Percentiles rank a stretch among this genome's conserved stretches.
Evolutionary conservation across 768 basidiomycete genomes (phyloP).

Genomic region (Podaxis sp.): DNA sequence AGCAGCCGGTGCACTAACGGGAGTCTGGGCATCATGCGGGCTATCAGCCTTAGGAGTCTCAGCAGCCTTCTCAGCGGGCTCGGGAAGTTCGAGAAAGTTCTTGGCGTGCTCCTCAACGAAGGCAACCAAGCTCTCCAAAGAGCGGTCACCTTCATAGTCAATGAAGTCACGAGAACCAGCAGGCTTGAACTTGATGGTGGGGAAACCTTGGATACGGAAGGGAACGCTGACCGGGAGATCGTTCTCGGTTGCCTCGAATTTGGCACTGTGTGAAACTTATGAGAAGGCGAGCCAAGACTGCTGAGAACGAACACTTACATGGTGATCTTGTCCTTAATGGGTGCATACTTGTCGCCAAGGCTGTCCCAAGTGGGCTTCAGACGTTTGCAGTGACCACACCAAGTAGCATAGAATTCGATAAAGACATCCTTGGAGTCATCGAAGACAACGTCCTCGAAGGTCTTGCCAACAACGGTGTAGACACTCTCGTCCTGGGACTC

Average conservation of each 20-base stretch:
- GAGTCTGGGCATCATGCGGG: slow-evolving; percentile 33
- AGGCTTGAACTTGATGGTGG: slow-evolving; percentile 94
- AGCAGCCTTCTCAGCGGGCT: slow-evolving; percentile 14
- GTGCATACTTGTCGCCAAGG: slow-evolving; percentile 81
- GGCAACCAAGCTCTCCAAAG: slow-evolving; percentile 79
- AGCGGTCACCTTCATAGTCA: slow-evolving; percentile 92
- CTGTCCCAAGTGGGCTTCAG: slow-evolving; percentile 93
- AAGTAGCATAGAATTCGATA: slow-evolving; percentile 95
- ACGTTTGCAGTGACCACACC: slow-evolving; percentile 98
- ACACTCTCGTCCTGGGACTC: slow-evolving; percentile 81
- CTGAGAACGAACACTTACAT: slow-evolving; percentile 53
- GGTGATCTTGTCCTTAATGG: slow-evolving; percentile 68
- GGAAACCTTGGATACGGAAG: slow-evolving; percentile 89
- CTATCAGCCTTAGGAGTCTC: slow-evolving; percentile 24
- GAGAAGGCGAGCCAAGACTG: slow-evolving; percentile 16
- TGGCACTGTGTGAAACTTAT: slow-evolving; percentile 57
- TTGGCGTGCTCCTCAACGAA: slow-evolving; percentile 83
- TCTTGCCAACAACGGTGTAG: slow-evolving; percentile 80
- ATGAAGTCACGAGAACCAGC: slow-evolving; percentile 86
- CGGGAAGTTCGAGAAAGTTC: slow-evolving; percentile 58
- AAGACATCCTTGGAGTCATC: slow-evolving; percentile 94
- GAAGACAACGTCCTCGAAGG: slow-evolving; percentile 83
- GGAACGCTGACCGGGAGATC: slow-evolving; percentile 87
- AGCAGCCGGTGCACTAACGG: slow-evolving; percentile 28
- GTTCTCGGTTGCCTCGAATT: slow-evolving; percentile 96